phyloP scores from a whole-genome alignment of 225 moss, liverwort and hornwort species.

The Rhytidiadelphus loreus region DNA sequence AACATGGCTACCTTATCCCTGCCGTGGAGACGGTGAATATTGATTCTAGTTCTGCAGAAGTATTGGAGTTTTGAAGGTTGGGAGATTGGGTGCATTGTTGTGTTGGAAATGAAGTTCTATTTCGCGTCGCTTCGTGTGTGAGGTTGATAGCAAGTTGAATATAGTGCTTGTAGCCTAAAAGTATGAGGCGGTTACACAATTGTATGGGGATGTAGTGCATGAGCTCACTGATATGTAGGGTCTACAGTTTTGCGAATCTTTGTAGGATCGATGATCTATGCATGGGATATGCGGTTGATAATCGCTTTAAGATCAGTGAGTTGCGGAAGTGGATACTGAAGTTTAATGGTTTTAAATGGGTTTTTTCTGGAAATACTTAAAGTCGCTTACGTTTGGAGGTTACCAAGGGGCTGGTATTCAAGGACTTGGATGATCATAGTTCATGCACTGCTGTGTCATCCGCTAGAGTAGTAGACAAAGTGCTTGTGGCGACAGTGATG shows the following conservation, averaged over 20 bases:
- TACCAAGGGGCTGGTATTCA: too few relatives aligned
- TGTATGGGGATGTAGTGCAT: neutral
- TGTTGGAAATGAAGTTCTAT: neutral
- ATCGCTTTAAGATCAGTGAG: neutral
- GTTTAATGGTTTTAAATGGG: neutral
- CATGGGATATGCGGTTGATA: neutral
- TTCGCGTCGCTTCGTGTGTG: neutral
- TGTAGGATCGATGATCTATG: neutral
- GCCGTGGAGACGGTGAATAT: neutral
- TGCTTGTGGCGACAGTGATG: neutral
- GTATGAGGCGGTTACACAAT: neutral
- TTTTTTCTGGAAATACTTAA: neutral
- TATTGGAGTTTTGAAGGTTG: neutral
- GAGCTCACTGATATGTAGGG: neutral
- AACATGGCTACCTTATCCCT: neutral
- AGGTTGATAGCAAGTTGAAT: neutral
- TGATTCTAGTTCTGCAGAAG: neutral
- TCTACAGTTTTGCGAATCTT: neutral
- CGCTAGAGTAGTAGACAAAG: neutral
- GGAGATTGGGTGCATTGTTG: neutral
- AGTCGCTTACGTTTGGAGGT: neutral
- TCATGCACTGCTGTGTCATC: neutral
- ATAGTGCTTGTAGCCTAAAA: neutral
- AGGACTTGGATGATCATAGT: neutral
- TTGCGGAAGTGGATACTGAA: neutral